Percentiles rank a stretch among this genome's conserved stretches.
Evolutionary conservation across 2,329 filamentous ascomycete genomes (phyloP).

Genomic region (Gaeumannomyces tritici): DNA sequence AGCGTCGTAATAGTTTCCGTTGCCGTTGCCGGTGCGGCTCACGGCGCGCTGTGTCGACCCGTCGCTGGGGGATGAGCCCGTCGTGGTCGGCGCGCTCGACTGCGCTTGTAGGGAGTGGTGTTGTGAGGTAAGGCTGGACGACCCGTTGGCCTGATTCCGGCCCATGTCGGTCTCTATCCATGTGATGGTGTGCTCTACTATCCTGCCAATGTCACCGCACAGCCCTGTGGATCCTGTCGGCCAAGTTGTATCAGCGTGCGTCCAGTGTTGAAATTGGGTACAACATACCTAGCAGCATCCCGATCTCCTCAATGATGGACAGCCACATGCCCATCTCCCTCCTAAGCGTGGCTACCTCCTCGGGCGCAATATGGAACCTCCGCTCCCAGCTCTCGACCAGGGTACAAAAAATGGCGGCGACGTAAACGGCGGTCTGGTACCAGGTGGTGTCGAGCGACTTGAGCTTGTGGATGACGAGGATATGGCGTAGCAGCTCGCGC

Average conservation of each 20-base stretch:
- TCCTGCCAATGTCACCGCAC: conserved; percentile 12
- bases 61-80: conserved; percentile 5
- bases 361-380: conserved; percentile 46
- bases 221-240: conserved; percentile 1
- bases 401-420: conserved; percentile 63
- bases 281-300: conserved; percentile 53
- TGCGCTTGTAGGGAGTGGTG: not conserved
- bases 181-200: conserved; percentile 40
- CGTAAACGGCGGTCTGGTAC: conserved; percentile 64
- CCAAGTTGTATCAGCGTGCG: not conserved
- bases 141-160: conserved; percentile 7
- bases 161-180: conserved; percentile 43
- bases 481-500: conserved; percentile 51
- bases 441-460: conserved; percentile 70
- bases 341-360: conserved; percentile 50
- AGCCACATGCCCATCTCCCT: conserved; percentile 63
- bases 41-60: not conserved
- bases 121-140: not conserved
- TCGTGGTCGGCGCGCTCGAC: conserved; percentile 2
- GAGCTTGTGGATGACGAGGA: conserved; percentile 48
- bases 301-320: conserved; percentile 56
- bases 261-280: too few relatives aligned
- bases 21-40: conserved; percentile 8
- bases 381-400: conserved; percentile 62
- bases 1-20: conserved; percentile 12